Conservation (phyloP, 805 yeast genomes). For the Teunomyces atbi region DNA sequence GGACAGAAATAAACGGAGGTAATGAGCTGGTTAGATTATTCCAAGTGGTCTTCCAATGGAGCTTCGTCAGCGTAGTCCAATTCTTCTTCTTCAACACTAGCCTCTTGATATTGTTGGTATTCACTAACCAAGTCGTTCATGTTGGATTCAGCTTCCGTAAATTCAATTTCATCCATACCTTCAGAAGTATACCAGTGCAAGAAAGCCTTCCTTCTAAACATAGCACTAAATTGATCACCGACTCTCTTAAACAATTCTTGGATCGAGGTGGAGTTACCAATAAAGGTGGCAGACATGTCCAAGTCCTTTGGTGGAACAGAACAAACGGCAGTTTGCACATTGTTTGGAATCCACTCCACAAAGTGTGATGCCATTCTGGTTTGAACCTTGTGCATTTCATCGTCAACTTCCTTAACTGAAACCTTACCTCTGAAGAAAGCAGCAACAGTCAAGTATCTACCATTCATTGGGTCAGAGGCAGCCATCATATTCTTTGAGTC, state of each 20-base stretch:
- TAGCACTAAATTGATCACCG: conserved; percentile 84
- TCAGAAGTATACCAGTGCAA: conserved; percentile 94
- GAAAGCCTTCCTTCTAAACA: conserved; percentile 93
- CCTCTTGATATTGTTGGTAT: conserved; percentile 89
- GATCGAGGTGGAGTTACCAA: conserved; percentile 90
- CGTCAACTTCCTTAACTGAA: conserved; percentile 90
- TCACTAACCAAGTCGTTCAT: conserved; percentile 87
- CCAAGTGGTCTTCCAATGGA: conserved; percentile 54
- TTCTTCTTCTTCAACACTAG: conserved; percentile 73
- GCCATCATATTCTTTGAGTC: conserved; percentile 96
- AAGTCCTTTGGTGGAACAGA: conserved; percentile 83
- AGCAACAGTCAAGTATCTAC: conserved; percentile 89
- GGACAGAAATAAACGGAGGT: conserved; percentile 8
- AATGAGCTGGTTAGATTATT: conserved; percentile 18
- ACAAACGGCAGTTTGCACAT: conserved; percentile 92
- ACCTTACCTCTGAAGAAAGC: conserved; percentile 94
- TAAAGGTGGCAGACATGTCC: conserved; percentile 88
- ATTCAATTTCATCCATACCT: conserved; percentile 96
- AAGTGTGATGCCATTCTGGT: conserved; percentile 77
- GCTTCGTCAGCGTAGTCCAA: conserved; percentile 67
- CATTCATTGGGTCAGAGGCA: conserved; percentile 86
- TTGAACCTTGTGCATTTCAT: conserved; percentile 84
- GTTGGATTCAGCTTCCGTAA: conserved; percentile 90
- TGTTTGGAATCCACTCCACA: conserved; percentile 96
- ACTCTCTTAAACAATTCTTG: conserved; percentile 89